Evolutionary conservation across 169 alveolate species (phyloP).

Genomic region (Besnoitia besnoiti): DNA sequence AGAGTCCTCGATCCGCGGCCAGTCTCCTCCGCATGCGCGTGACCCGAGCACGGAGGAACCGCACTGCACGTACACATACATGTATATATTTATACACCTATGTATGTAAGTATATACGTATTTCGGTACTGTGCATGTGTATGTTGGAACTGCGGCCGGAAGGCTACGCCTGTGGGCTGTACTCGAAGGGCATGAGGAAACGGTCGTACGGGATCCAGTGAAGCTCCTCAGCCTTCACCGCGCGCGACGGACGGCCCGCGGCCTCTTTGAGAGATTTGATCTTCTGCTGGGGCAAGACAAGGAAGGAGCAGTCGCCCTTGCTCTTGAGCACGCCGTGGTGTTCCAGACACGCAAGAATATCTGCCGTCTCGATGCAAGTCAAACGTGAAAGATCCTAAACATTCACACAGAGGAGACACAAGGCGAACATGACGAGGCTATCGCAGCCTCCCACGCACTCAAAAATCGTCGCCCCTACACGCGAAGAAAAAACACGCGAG

Average conservation of each 20-base stretch:
- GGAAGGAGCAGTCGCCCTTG: constrained; percentile 82
- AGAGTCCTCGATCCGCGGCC: no score
- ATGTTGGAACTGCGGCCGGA: background rate
- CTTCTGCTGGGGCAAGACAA: constrained; percentile 83
- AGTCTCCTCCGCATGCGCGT: no score
- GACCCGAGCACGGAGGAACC: no score
- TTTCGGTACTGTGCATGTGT: no score
- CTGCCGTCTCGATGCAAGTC: constrained; percentile 88
- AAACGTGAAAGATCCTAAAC: constrained; percentile 82
- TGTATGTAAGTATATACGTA: no score
- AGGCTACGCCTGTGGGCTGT: constrained; percentile 67
- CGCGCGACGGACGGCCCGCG: constrained; percentile 81
- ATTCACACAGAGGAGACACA: no score
- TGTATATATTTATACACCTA: no score
- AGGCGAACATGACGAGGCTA: no score
- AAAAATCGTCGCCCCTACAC: no score
- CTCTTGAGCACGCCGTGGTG: constrained; percentile 85
- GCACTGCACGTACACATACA: no score
- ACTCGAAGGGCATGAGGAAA: constrained; percentile 81
- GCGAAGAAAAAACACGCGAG: no score
- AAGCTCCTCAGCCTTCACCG: constrained; percentile 80
- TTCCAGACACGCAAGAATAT: constrained; percentile 86
- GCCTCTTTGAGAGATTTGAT: constrained; percentile 77
- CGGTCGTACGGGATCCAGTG: constrained; percentile 91
- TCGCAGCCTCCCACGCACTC: no score